A percentile compares a stretch with the other conserved stretches of the same genome.
Evolutionary conservation across 805 yeast species (phyloP).

Genomic region (Saccharomycopsis selenospora): DNA sequence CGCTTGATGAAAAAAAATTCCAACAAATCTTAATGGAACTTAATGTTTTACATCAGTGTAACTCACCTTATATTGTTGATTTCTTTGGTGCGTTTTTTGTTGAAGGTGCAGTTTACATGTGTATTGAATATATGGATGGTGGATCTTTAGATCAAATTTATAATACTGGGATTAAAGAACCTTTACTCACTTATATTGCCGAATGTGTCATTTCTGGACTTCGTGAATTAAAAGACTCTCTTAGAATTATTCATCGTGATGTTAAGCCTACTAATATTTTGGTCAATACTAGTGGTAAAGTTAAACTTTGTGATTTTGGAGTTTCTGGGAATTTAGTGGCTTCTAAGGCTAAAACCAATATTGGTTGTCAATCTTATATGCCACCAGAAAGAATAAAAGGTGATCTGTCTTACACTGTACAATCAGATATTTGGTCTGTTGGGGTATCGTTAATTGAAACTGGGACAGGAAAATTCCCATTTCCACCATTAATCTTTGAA

Average conservation of each 20-base stretch:
- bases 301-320: slow-evolving; percentile 92
- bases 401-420: slow-evolving; percentile 79
- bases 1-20: slow-evolving; percentile 88
- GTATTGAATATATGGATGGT: slow-evolving; percentile 97
- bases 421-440: slow-evolving; percentile 92
- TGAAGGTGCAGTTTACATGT: slow-evolving; percentile 97
- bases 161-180: slow-evolving; percentile 67
- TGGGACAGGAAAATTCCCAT: slow-evolving; percentile 90
- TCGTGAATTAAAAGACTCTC: slow-evolving; percentile 77
- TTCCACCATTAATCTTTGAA: slow-evolving; percentile 87
- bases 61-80: slow-evolving; percentile 86
- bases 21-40: slow-evolving; percentile 94
- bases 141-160: slow-evolving; percentile 87
- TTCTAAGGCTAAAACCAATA: slow-evolving; percentile 87
- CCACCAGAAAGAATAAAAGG: slow-evolving; percentile 91
- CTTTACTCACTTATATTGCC: slow-evolving; percentile 70
- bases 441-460: slow-evolving; percentile 83
- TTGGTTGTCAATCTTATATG: slow-evolving; percentile 98
- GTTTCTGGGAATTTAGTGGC: slow-evolving; percentile 94
- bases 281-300: slow-evolving; percentile 75
- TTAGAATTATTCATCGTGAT: slow-evolving; percentile 91
- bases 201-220: slow-evolving; percentile 76
- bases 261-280: slow-evolving; percentile 94
- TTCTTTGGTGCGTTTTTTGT: slow-evolving; percentile 96
- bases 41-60: slow-evolving; percentile 87